Conservation (phyloP, 306 rosid genomes). For the Prosopis cineraria region DNA sequence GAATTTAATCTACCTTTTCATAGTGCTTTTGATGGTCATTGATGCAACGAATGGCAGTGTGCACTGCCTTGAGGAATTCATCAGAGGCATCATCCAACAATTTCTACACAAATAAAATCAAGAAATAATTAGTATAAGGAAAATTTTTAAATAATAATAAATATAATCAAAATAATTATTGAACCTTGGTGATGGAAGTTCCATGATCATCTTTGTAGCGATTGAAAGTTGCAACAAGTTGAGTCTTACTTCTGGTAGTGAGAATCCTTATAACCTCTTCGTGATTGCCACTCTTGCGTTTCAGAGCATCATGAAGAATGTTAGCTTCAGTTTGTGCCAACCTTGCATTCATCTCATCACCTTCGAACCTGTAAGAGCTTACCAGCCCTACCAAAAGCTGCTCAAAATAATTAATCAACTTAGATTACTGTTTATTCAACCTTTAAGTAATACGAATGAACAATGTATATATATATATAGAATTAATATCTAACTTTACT, state of each 20-base stretch:
- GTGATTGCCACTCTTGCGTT: conserved; percentile 43
- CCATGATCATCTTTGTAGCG: conserved; percentile 66
- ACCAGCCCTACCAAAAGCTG: conserved; percentile 76
- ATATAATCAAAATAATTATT: neutral
- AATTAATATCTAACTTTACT: too few species aligned
- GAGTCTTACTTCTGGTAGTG: conserved; percentile 72
- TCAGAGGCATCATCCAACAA: conserved; percentile 50
- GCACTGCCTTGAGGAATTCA: conserved; percentile 57
- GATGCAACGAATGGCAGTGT: conserved; percentile 64
- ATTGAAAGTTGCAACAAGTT: conserved; percentile 75
- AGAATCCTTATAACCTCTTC: conserved; percentile 77
- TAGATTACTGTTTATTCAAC: neutral
- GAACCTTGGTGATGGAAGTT: conserved; percentile 75
- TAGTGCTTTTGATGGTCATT: conserved; percentile 67
- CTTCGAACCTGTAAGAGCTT: conserved; percentile 54
- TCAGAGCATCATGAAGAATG: conserved; percentile 64
- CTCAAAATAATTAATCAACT: conserved; percentile 18
- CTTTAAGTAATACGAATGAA: too few species aligned
- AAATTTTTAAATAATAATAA: too few species aligned
- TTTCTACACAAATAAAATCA: too few species aligned
- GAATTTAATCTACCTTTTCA: conserved; percentile 69
- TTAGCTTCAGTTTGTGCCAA: conserved; percentile 68
- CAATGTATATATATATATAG: too few species aligned
- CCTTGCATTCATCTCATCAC: conserved; percentile 48
- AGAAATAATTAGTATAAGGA: too few species aligned